Evolutionary conservation across 306 rosid genomes (phyloP), one percentile per base, ranked within the genome.

Genomic region (Geum urbanum): DNA sequence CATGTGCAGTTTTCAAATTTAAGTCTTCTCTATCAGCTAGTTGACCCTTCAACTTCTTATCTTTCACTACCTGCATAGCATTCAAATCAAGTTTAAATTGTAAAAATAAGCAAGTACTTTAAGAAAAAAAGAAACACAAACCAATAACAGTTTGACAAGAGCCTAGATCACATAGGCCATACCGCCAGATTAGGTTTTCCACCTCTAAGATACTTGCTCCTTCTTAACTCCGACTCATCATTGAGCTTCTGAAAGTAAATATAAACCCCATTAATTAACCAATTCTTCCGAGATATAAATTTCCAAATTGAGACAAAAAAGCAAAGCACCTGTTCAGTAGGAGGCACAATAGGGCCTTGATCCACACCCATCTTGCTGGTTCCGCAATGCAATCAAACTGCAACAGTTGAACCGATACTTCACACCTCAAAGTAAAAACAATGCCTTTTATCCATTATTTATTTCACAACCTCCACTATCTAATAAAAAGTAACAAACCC

Each of bases 201-300:
- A 44, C 99, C 99, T 78, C 99, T 88, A 15, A 83, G 87, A 81
- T 84, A 94, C 88, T 94, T 94, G 75, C 87, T 78, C 15, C 75
- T 67, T 67, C 55, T 90, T 72, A 41, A 43, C 43, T 88, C 91
- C 55, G 85, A 57, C 72, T 90, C 98, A 71, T 85, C 78, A 46
- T 77, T 13, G 10, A 81, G 65, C 58, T 86, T 88, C 90, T 86
- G 91, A 78, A 60, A 35, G 46, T 39, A 4, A 51, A 70, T 32
- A 69, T n/a, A 63, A 12, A 53, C 12, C 4, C 14, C 10, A 24
- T 12, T 51, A 15, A 41, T 35, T 16, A 32, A 35, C 19, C 4
- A 44, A 47, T 48, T 5, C 0, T 48, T 9, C 39, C 16, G 49
- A 22, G 5, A 66, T 49, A 5, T 27, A 51, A 68, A 2, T 9